phyloP scores from a whole-genome alignment of 208 protist species.

The Perkinsela sp. region DNA sequence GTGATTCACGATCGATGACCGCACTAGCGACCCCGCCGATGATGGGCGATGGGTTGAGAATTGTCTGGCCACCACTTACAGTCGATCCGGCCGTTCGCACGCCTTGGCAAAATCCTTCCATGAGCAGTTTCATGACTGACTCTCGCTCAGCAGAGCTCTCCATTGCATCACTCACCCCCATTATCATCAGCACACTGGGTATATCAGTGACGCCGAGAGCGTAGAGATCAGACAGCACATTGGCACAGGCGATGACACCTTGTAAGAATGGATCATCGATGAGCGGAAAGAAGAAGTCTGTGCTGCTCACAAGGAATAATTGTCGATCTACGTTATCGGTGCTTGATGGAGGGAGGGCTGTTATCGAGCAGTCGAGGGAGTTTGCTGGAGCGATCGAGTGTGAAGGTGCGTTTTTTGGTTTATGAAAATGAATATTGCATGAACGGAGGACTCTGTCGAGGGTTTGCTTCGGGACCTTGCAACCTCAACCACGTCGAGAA shows the following conservation, averaged over 20 bases:
- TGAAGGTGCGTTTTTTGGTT: neutral
- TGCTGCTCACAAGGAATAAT: conserved; percentile 69
- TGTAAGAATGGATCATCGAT: conserved; percentile 79
- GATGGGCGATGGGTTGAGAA: conserved; percentile 78
- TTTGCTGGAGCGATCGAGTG: conserved; percentile 61
- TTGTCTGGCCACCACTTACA: conserved; percentile 78
- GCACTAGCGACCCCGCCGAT: conserved; percentile 71
- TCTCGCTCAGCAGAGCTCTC: conserved; percentile 26
- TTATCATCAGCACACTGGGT: conserved; percentile 81
- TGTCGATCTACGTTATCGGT: conserved; percentile 1
- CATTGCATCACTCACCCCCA: conserved; percentile 71
- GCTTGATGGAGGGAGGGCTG: conserved; percentile 10
- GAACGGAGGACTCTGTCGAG: conserved; percentile 34
- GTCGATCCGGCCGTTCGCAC: conserved; percentile 24
- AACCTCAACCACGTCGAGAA: conserved; percentile 62
- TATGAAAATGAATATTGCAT: conserved; percentile 16
- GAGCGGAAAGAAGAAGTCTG: conserved; percentile 84
- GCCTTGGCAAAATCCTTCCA: conserved; percentile 66
- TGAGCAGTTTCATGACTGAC: conserved; percentile 50
- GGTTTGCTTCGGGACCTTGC: conserved; percentile 71
- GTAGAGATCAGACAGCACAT: conserved; percentile 86
- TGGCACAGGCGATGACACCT: conserved; percentile 75
- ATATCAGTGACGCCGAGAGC: conserved; percentile 70
- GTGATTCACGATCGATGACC: conserved; percentile 35
- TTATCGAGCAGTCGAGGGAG: conserved; percentile 21